phyloP scores from a whole-genome alignment of 805 yeast species.

The Myxozyma nipponensis region DNA sequence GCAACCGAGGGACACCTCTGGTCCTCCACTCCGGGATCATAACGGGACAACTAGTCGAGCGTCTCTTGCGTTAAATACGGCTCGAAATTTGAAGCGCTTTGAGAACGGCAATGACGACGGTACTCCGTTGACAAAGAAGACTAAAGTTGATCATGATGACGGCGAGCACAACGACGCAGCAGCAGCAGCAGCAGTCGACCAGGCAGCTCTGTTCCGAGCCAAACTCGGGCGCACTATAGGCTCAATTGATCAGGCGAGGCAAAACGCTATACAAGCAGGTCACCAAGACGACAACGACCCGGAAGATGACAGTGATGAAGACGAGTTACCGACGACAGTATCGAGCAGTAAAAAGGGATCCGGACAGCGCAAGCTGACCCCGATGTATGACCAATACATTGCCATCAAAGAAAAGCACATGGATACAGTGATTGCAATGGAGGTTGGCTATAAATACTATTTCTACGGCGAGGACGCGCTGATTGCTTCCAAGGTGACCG shows the following conservation, averaged over 20 bases:
- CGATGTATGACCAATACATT: constrained; percentile 73
- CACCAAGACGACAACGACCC: not conserved
- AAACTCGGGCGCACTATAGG: too few relatives aligned
- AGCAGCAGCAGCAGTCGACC: too few relatives aligned
- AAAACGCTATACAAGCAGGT: too few relatives aligned
- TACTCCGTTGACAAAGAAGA: not conserved
- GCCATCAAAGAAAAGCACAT: constrained; percentile 56
- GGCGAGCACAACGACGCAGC: too few relatives aligned
- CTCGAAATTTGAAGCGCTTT: not conserved
- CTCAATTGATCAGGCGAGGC: too few relatives aligned
- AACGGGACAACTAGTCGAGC: too few relatives aligned
- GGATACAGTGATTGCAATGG: constrained; percentile 73
- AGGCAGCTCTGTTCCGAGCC: too few relatives aligned
- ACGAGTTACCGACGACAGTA: too few relatives aligned
- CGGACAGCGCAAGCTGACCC: constrained; percentile 61
- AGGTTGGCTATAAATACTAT: constrained; percentile 89
- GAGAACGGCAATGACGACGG: not conserved
- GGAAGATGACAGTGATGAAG: not conserved
- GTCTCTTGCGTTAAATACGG: not conserved
- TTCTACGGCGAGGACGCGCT: constrained; percentile 83
- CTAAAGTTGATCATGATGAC: not conserved
- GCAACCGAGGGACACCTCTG: too few relatives aligned
- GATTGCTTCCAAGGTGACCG: constrained; percentile 55
- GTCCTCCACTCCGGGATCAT: too few relatives aligned
- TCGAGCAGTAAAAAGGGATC: too few relatives aligned